A percentile compares a stretch with the other conserved stretches of the same genome.
phyloP scores from a whole-genome alignment of 2,329 filamentous ascomycete genomes.

The Pseudogymnoascus sp. region DNA sequence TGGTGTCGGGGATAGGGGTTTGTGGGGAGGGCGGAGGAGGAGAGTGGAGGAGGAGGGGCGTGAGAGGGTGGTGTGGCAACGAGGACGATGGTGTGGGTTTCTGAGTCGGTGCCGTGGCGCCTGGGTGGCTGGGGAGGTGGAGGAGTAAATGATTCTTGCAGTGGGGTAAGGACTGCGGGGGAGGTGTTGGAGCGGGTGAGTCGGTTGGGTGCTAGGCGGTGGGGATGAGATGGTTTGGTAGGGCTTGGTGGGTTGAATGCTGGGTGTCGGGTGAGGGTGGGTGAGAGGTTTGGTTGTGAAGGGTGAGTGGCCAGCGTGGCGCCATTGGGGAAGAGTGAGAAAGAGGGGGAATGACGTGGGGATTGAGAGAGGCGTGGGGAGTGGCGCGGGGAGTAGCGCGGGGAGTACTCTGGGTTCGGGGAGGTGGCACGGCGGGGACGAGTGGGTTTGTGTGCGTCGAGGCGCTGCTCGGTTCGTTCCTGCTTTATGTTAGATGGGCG shows the following conservation, averaged over 20 bases:
- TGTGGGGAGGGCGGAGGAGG: neutral
- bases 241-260: conserved; percentile 18
- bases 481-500: conserved; percentile 28
- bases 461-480: conserved; percentile 24
- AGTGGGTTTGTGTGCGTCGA: conserved; percentile 13
- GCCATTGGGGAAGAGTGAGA: conserved; percentile 31
- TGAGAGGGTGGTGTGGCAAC: neutral
- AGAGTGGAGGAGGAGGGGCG: neutral
- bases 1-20: neutral
- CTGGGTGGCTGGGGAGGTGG: conserved; percentile 14
- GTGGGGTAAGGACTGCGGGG: conserved; percentile 42
- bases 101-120: neutral
- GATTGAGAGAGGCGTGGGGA: conserved; percentile 29
- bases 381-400: conserved; percentile 35
- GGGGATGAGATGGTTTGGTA: conserved; percentile 14
- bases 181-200: conserved; percentile 47
- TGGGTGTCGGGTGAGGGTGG: neutral
- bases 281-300: neutral
- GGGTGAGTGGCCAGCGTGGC: neutral
- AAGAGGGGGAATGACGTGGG: conserved; percentile 31
- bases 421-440: conserved; percentile 41
- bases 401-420: conserved; percentile 39
- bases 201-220: conserved; percentile 8
- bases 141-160: conserved; percentile 30
- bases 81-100: neutral